A percentile compares a stretch with the other conserved stretches of the same genome.
phyloP scores from a whole-genome alignment of 352 stramenopile genomes.

The Pythium scleroteichum region DNA sequence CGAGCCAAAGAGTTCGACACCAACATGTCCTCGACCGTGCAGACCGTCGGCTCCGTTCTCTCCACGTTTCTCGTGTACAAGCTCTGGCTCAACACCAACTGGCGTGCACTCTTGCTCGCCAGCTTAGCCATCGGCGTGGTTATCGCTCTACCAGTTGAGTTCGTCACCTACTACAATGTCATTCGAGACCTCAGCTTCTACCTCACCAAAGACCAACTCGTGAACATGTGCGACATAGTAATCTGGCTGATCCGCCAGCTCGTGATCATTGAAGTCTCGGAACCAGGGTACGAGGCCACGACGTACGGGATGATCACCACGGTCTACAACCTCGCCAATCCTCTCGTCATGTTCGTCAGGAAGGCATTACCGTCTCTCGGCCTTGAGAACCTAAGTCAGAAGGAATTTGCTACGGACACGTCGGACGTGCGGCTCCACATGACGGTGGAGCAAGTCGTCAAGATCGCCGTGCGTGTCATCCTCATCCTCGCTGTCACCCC shows the following conservation, averaged over 20 bases:
- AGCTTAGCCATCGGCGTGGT: conserved; percentile 15
- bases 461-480: conserved; percentile 5
- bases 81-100: conserved; percentile 27
- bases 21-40: conserved; percentile 1
- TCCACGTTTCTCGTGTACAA: conserved; percentile 1
- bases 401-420: conserved; percentile 6
- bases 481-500: conserved; percentile 13
- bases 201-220: conserved; percentile 9
- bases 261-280: conserved; percentile 22
- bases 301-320: conserved; percentile 29
- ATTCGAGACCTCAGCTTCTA: conserved; percentile 16
- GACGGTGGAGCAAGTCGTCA: conserved; percentile 9
- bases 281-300: conserved; percentile 24
- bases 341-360: conserved; percentile 7
- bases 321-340: conserved; percentile 17
- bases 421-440: conserved; percentile 7
- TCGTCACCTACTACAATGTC: conserved; percentile 21
- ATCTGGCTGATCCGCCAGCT: conserved; percentile 13
- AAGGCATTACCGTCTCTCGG: conserved; percentile 4
- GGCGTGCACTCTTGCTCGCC: conserved; percentile 6
- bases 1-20: background rate
- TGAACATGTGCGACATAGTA: conserved; percentile 5
- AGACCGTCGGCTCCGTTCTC: background rate
- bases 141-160: conserved; percentile 3
- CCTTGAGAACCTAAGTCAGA: background rate